Evolutionary conservation across 2,329 filamentous ascomycete species (phyloP), one percentile per base, ranked within the genome.

Genomic region (Thelonectria olida): DNA sequence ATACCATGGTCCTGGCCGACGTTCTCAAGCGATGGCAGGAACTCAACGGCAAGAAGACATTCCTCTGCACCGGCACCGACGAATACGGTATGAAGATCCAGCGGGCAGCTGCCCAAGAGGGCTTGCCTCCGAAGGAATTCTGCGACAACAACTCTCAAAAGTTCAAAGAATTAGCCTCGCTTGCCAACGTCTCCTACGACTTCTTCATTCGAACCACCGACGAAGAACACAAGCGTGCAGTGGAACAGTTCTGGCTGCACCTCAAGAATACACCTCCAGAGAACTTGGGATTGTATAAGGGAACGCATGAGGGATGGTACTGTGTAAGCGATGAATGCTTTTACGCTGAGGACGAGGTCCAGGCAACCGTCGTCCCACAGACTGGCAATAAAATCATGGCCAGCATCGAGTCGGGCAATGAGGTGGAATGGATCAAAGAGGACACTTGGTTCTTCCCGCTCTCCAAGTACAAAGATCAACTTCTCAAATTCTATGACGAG

Each of bases 1-100:
- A 97, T 77, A 92, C 91, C 41, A 94, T 98, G 88, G 84, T 98
- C 71, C 85, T 99, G 44, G 85, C 92, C 65, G 96, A 99, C 78
- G 90, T 97, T 54, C 81, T 97, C 68, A 99, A 98, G 79, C 86
- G 96, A 79, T 99, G 93, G 93, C 88, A 96, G 74, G 81, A 87
- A 28, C 84, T 99, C 52, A 87, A 90, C 62, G 92, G 92, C 36
- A 77, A 87, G 27, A 80, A 84, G 48, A 90, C 94, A 4, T 84
- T 92, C 65, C 81, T 99, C 13, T 90, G 91, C 70, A 99, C 96
- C 1, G 96, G 96, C 60, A 98, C 94, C 34, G 96, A 99, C 76
- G 96, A 99, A 78, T 95, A 99, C 81, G 96, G 96, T 42, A 91
- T 97, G 87, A 99, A 99, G 84, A 91, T 98, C 20, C 96, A 99